Evolutionary conservation across 371 early-diverging fungal species (phyloP), one percentile per base, ranked within the genome.

Genomic region (Apophysomyces trapeziformis): DNA sequence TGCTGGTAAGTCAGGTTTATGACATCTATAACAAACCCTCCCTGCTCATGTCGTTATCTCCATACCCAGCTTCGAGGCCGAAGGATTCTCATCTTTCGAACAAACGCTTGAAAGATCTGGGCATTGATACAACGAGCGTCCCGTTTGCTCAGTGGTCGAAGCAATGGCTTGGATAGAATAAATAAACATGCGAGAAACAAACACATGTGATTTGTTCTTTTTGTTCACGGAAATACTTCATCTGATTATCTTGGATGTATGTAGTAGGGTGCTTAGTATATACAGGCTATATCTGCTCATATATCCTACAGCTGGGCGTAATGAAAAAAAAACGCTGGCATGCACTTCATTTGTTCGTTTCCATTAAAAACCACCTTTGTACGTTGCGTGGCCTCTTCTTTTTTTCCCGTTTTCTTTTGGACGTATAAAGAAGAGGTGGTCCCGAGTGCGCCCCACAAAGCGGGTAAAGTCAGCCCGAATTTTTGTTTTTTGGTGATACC

Each of bases 71-170:
- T 0, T 81, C 80, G 7, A 82, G 91, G 38, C 92, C 92, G 1
- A 82, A 87, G 32, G 78, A 92, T 62, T 75, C 86, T 16, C 89
- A 88, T 66, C 75, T 92, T 63, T 87, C 88, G 6, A 87, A 78
- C 61, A 72, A 76, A 2, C 82, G 86, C 32, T 73, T 92, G 35
- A 68, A 83, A 60, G 78, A 82, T 13, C 44, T 75, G 3, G 87
- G 84, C 8, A 88, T 90, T 63, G 71, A 77, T 60, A 78, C 83
- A 0, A 66, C 60, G 6, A 82, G 65, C 65, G 82, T 89, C 18
- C 73, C 80, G 38, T 88, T 92, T 66, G 68, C 74, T n/a, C 73
- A 77, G 13, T 92, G 92, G 92, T 87, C 84, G 72, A 18, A 73
- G n/a, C 58, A 60, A 11, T 60, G 76, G 35, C 62, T 85, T 4